Percentiles rank a stretch among this genome's conserved stretches.
Conservation (phyloP, 2,329 filamentous ascomycete genomes). For the Paecilomyces variotii region DNA sequence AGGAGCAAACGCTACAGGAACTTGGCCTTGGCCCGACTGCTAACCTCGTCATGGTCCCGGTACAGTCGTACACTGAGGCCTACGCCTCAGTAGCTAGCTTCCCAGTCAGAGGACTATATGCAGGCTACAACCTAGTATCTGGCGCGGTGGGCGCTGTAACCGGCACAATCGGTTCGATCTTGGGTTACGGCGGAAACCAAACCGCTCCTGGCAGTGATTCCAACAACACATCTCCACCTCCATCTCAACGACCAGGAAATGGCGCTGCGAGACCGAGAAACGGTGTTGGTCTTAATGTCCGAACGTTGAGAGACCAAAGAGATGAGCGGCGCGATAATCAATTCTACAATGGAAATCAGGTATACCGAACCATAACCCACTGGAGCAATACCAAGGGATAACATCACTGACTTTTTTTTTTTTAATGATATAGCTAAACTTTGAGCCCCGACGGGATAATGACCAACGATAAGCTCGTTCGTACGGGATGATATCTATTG, state of each 20-base stretch:
- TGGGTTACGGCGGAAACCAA: conserved; percentile 31
- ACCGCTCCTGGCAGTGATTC: conserved; percentile 7
- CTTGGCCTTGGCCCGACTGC: conserved; percentile 70
- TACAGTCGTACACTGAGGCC: conserved; percentile 53
- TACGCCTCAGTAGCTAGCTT: conserved; percentile 41
- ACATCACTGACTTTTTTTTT: conserved; percentile 11
- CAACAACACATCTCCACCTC: conserved; percentile 2
- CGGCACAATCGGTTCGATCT: conserved; percentile 35
- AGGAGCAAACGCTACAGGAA: conserved; percentile 58
- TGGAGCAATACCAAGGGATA: neutral
- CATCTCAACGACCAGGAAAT: conserved; percentile 3
- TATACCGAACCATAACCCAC: conserved; percentile 38
- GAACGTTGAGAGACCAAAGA: conserved; percentile 48
- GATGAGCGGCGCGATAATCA: conserved; percentile 55
- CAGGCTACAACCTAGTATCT: conserved; percentile 35
- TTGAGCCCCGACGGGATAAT: conserved; percentile 57
- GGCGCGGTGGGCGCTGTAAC: conserved; percentile 36
- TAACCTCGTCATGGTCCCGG: conserved; percentile 72
- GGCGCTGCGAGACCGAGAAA: conserved; percentile 9
- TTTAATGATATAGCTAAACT: conserved; percentile 49
- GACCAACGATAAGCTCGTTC: conserved; percentile 36
- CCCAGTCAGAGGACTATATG: conserved; percentile 34
- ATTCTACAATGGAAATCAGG: conserved; percentile 87
- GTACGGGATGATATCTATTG: conserved; percentile 3
- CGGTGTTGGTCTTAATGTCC: conserved; percentile 31